Evolutionary conservation across 805 yeast species (phyloP), one percentile per base, ranked within the genome.

Genomic region (Starmera quercuum): DNA sequence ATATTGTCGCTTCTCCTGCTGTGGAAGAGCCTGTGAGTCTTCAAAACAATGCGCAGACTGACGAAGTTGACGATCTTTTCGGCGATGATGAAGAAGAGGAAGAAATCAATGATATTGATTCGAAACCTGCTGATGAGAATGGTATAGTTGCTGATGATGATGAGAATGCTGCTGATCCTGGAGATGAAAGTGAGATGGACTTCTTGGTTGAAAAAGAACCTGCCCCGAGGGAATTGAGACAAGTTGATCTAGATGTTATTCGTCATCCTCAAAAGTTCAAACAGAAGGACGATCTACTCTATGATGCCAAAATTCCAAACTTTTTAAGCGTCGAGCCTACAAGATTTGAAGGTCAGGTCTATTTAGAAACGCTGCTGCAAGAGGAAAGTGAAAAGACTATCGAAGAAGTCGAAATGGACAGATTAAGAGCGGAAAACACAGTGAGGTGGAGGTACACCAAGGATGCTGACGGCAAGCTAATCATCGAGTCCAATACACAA

Each of bases 381-480:
- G 72, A 59, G 36, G 59, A 58, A 4, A 45, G 54, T 27, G 55
- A 62, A 26, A 43, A 64, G 17, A 61, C 65, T 11, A 64, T 65
- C 31, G 72, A 68, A 26, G 71, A 68, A 26, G 68, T 71, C 40
- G 61, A 77, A n/a, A 73, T 78, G 24, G 83, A 79, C 40, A 74
- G 75, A 49, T 61, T 81, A 22, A 67, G 74, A 36, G 85, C 80
- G 41, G 87, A 83, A 49, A 90, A 87, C 56, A 86, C 96, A 0
- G 67, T 92, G 22, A 74, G 98, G 52, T 92, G 98, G 98, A 75
- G 95, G 59, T 90, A 88, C 56, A 81, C 86, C 12, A 74, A 81
- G 38, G 78, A 77, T 39, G 35, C 44, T 9, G 20, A 34, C 6
- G 73, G 72, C n/a, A 55, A 60, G 14, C 75, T 88, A 43, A 73